Percentiles rank a stretch among this genome's conserved stretches.
phyloP scores from a whole-genome alignment of 164 flowering plant genomes.

The Berberis thunbergii region DNA sequence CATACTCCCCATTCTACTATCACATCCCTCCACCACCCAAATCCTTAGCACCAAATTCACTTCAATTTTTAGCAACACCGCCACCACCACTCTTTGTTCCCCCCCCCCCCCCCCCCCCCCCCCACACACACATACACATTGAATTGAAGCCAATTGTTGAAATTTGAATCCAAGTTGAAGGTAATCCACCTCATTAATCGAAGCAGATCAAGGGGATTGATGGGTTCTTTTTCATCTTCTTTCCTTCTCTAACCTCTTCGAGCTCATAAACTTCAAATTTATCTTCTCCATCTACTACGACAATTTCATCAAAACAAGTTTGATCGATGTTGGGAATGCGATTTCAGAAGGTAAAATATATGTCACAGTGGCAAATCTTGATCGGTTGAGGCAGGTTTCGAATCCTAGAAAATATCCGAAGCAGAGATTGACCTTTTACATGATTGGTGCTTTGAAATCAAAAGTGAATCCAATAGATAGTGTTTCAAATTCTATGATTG shows the following conservation, averaged over 20 bases:
- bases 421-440: conserved; percentile 42
- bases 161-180: too few species aligned
- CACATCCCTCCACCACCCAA: too few species aligned
- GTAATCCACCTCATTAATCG: too few species aligned
- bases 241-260: conserved; percentile 7
- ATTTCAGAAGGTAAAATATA: conserved; percentile 55
- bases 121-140: too few species aligned
- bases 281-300: conserved; percentile 21
- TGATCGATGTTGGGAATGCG: conserved; percentile 58
- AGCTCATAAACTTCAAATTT: conserved; percentile 4
- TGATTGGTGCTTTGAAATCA: conserved; percentile 43
- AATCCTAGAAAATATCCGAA: conserved; percentile 42
- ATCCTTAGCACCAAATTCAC: too few species aligned
- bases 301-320: conserved; percentile 36
- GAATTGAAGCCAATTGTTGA: too few species aligned
- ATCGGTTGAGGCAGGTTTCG: conserved; percentile 30
- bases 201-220: too few species aligned
- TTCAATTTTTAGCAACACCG: too few species aligned
- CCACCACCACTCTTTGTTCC: too few species aligned
- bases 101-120: too few species aligned
- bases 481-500: conserved; percentile 24
- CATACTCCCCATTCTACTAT: too few species aligned
- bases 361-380: conserved; percentile 38
- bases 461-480: conserved; percentile 33
- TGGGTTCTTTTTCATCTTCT: too few species aligned